These are phyloP conservation scores for Primulina eburnea DNA, from an alignment of 257 asterid genomes.

Conservation along the genomic window DNA sequence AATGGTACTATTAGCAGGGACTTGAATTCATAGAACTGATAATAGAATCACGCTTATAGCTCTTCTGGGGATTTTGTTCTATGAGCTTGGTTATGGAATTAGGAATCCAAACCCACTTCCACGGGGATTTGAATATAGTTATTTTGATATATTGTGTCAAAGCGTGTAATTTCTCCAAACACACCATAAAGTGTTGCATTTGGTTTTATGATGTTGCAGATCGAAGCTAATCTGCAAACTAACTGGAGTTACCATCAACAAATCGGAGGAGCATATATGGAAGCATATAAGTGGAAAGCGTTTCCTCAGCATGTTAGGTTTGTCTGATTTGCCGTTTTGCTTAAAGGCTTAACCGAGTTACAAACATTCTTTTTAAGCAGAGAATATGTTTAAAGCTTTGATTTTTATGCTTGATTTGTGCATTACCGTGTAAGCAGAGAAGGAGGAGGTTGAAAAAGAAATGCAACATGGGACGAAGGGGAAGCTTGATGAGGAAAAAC, in stretches of 20 bases:
- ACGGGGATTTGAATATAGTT: background rate
- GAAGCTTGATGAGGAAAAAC: constrained; percentile 32
- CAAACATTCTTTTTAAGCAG: background rate
- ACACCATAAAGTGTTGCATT: background rate
- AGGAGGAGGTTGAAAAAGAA: constrained; percentile 53
- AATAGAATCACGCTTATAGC: background rate
- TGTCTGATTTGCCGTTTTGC: constrained; percentile 24
- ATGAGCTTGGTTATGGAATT: background rate
- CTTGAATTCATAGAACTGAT: background rate
- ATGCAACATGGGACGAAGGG: constrained; percentile 32
- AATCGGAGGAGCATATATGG: constrained; percentile 96
- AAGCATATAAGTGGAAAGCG: constrained; percentile 92
- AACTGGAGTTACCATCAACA: constrained; percentile 70
- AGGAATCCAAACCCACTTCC: too few species aligned
- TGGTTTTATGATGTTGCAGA: constrained; percentile 38
- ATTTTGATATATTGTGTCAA: too few species aligned
- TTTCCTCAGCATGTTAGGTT: constrained; percentile 84
- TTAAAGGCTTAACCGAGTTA: background rate
- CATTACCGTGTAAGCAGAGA: constrained; percentile 47
- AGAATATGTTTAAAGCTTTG: background rate
- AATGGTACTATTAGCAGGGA: background rate
- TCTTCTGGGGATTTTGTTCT: too few species aligned
- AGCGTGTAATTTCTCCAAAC: background rate
- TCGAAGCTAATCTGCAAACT: constrained; percentile 75
- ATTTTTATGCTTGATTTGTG: constrained; percentile 16